These are phyloP conservation scores for Penicillium psychrofluorescens DNA, from an alignment of 495 filamentous ascomycete genomes.

Conservation along the genomic window DNA sequence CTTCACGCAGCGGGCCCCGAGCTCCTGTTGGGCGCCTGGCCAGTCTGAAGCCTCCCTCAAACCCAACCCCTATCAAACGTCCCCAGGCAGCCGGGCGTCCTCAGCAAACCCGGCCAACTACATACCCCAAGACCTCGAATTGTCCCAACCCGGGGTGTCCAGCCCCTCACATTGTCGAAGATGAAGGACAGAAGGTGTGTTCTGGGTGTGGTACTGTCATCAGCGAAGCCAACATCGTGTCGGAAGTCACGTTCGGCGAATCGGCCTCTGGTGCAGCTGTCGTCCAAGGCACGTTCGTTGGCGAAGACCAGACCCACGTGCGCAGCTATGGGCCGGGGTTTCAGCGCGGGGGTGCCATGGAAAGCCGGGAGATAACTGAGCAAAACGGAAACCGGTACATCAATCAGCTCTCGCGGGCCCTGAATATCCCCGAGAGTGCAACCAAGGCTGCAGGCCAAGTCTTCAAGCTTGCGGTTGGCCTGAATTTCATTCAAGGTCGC, in stretches of 20 bases:
- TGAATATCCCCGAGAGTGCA: constrained; percentile 51
- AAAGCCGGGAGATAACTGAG: constrained; percentile 65
- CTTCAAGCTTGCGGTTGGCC: constrained; percentile 66
- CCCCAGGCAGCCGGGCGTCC: constrained; percentile 26
- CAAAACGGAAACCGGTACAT: constrained; percentile 52
- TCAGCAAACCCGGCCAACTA: constrained; percentile 27
- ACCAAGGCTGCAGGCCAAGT: constrained; percentile 57
- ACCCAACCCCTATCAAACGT: constrained; percentile 31
- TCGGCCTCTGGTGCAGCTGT: constrained; percentile 73
- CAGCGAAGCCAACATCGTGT: constrained; percentile 77
- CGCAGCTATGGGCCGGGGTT: constrained; percentile 51
- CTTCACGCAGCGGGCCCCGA: constrained; percentile 21
- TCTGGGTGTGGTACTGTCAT: constrained; percentile 75
- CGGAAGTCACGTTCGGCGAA: constrained; percentile 87
- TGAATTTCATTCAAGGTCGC: constrained; percentile 84
- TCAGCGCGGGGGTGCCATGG: constrained; percentile 48
- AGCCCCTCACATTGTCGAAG: constrained; percentile 41
- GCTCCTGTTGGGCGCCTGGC: constrained; percentile 35
- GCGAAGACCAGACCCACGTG: constrained; percentile 67
- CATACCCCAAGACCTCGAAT: constrained; percentile 33
- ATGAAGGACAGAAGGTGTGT: constrained; percentile 59
- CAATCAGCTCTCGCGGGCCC: constrained; percentile 37
- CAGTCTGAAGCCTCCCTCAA: constrained; percentile 26
- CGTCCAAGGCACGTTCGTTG: constrained; percentile 84
- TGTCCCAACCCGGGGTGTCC: constrained; percentile 45